These are phyloP conservation scores for Candida argentea DNA, from an alignment of 805 yeast genomes.

Conservation along the genomic window DNA sequence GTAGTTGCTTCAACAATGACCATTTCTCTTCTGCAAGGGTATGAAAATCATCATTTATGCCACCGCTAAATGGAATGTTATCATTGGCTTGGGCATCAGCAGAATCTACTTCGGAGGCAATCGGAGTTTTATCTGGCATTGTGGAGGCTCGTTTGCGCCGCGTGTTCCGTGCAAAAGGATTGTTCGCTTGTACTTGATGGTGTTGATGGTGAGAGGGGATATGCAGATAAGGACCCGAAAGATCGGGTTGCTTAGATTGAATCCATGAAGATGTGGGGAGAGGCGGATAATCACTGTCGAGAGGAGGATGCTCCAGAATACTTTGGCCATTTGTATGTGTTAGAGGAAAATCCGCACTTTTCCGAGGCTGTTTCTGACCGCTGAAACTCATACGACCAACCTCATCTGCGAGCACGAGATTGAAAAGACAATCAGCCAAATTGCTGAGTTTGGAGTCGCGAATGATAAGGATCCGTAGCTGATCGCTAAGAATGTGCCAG, in stretches of 20 bases:
- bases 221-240: too few relatives aligned
- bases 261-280: too few relatives aligned
- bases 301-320: not conserved
- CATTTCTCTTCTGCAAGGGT: constrained; percentile 27
- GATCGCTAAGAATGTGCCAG: constrained; percentile 49
- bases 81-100: not conserved
- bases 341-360: constrained; percentile 4
- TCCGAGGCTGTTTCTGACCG: constrained; percentile 13
- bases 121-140: constrained; percentile 4
- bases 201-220: constrained; percentile 1
- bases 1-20: constrained; percentile 31
- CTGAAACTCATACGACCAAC: constrained; percentile 26
- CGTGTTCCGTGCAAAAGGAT: constrained; percentile 15
- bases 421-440: constrained; percentile 41
- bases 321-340: not conserved
- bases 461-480: constrained; percentile 43
- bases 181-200: constrained; percentile 8
- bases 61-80: not conserved
- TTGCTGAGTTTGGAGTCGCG: constrained; percentile 41
- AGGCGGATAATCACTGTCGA: not conserved
- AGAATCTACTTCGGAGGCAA: too few relatives aligned
- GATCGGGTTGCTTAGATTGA: too few relatives aligned
- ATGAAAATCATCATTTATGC: constrained; percentile 9
- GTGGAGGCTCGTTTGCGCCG: constrained; percentile 17
- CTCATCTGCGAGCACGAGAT: constrained; percentile 46